Percentiles rank a stretch among this genome's conserved stretches.
Conservation (phyloP, 257 asterid genomes). For the Linderniella brevidens region DNA sequence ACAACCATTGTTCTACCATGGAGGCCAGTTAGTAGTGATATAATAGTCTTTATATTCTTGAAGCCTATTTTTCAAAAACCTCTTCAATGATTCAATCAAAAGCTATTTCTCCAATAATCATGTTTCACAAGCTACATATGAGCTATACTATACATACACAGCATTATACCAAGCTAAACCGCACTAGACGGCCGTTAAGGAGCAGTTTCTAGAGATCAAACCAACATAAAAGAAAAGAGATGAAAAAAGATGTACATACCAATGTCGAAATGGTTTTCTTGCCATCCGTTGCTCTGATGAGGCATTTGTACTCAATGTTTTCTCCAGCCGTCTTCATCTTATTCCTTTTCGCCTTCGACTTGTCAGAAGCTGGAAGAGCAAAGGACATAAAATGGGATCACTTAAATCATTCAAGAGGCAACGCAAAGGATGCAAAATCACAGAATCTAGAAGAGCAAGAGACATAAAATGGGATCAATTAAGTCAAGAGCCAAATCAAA, state of each 20-base stretch:
- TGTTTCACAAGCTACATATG: neutral
- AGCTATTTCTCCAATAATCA: too few species aligned
- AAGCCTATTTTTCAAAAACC: neutral
- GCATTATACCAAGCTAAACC: too few species aligned
- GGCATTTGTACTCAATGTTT: slow-evolving; percentile 54
- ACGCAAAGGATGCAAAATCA: slow-evolving; percentile 4
- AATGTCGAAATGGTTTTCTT: slow-evolving; percentile 58
- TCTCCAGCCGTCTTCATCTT: slow-evolving; percentile 58
- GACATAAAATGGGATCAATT: too few species aligned
- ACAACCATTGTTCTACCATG: too few species aligned
- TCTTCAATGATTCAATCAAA: neutral
- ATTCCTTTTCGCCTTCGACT: slow-evolving; percentile 51
- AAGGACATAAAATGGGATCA: slow-evolving; percentile 5
- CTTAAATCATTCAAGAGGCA: too few species aligned
- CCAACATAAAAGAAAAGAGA: neutral
- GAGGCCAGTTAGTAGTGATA: too few species aligned
- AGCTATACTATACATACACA: too few species aligned
- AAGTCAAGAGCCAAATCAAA: slow-evolving; percentile 1
- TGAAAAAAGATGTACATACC: slow-evolving; percentile 19
- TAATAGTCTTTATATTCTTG: too few species aligned
- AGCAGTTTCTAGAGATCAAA: too few species aligned
- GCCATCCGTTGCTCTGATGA: slow-evolving; percentile 77
- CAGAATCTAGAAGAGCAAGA: too few species aligned
- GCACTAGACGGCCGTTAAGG: too few species aligned
- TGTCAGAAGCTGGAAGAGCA: slow-evolving; percentile 49